These are phyloP conservation scores for Aspergillus conjunctus DNA, from an alignment of 495 filamentous ascomycete genomes.

Conservation along the genomic window DNA sequence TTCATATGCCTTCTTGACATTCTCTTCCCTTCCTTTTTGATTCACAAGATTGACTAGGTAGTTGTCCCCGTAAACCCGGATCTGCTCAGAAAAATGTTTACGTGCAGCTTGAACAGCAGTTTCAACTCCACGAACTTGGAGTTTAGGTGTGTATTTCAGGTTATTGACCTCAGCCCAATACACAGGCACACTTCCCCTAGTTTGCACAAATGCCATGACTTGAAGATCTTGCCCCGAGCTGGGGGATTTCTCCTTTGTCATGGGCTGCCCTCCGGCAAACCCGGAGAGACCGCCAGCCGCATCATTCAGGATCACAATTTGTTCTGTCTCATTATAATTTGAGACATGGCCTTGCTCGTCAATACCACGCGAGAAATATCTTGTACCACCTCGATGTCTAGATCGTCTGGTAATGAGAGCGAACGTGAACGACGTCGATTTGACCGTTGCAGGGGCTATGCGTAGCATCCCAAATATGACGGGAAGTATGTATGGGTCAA, in stretches of 20 bases:
- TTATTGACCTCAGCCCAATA: slow-evolving; percentile 96
- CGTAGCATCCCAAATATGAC: slow-evolving; percentile 93
- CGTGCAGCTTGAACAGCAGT: slow-evolving; percentile 76
- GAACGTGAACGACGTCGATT: slow-evolving; percentile 78
- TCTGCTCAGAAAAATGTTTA: slow-evolving; percentile 89
- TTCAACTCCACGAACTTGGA: slow-evolving; percentile 84
- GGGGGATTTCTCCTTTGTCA: slow-evolving; percentile 68
- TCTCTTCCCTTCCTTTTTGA: slow-evolving; percentile 84
- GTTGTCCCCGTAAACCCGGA: slow-evolving; percentile 90
- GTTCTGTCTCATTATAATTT: slow-evolving; percentile 98
- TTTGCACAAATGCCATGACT: slow-evolving; percentile 91
- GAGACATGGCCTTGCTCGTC: slow-evolving; percentile 92
- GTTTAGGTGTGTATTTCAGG: slow-evolving; percentile 82
- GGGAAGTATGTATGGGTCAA: slow-evolving; percentile 92
- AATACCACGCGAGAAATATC: slow-evolving; percentile 92
- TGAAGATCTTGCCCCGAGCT: slow-evolving; percentile 72
- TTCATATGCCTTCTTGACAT: slow-evolving; percentile 90
- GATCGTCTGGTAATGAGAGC: slow-evolving; percentile 86
- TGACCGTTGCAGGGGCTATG: slow-evolving; percentile 79
- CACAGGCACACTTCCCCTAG: slow-evolving; percentile 88
- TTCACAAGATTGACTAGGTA: slow-evolving; percentile 97
- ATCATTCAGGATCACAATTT: slow-evolving; percentile 85
- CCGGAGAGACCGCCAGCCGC: slow-evolving; percentile 70
- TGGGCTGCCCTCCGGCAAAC: slow-evolving; percentile 73
- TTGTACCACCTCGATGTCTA: slow-evolving; percentile 81